Evolutionary conservation across 441 rosid genomes (phyloP), one percentile per base, ranked within the genome.

Genomic region (Omphalea diandra): DNA sequence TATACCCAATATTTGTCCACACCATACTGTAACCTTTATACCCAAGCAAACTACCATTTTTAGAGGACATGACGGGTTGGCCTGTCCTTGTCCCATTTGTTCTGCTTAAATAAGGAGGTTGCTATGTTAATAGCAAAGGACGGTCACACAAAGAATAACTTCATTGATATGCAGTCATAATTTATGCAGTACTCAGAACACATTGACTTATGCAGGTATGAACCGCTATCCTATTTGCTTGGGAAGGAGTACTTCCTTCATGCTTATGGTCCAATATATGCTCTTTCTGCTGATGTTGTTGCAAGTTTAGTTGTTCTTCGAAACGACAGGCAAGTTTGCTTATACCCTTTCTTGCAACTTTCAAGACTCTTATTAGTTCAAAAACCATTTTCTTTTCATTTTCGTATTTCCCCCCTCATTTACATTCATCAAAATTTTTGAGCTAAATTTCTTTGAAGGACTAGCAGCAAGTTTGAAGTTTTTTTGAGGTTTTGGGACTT

Each of bases 221-320:
- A 94, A 71, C 97, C 97, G 29, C 78, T 84, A 58, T 86, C 84
- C 58, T 47, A 73, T 84, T 63, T 92, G 81, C 84, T 94, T 20
- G 97, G 98, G 50, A 83, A 74, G 52, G 97, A 90, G 76, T 94
- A 92, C 80, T 94, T 91, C 82, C 88, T 90, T 57, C 97, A 94
- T 84, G 98, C 97, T 53, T 94, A 94, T 77, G 97, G 98, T 65
- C 98, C 98, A 43, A 80, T 94, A 65, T 94, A 94, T 78, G 97
- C 98, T 74, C 97, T 90, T 73, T 94, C 97, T 57, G 91, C 89
- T 24, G 94, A 94, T 70, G 97, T 94, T 72, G 98, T 90, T 75
- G 81, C 87, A 71, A 89, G 97, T 81, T 84, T 94, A 83, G 91
- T 78, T 61, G 88, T 93, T 74, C 96, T 94, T 60, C 87, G 83